Evolutionary conservation across 805 yeast genomes (phyloP).

Genomic region (Debaryomyces castellii): DNA sequence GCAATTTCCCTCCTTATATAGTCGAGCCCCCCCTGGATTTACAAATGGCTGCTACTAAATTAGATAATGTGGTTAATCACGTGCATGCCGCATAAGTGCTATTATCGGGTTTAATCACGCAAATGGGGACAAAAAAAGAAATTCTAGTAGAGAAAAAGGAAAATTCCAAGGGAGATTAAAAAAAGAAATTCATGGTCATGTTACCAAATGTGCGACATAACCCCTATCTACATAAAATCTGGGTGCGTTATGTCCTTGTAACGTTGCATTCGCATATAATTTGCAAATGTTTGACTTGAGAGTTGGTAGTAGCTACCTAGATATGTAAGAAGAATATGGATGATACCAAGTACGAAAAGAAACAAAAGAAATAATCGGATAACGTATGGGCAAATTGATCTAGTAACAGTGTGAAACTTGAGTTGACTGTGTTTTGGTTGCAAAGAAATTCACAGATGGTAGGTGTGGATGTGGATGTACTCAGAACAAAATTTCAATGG

Average conservation of each 20-base stretch:
- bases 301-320: background rate
- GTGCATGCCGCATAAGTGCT: background rate
- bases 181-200: constrained; percentile 1
- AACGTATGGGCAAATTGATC: too few relatives aligned
- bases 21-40: background rate
- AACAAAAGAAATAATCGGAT: too few relatives aligned
- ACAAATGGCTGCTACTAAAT: background rate
- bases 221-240: background rate
- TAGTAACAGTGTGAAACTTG: too few relatives aligned
- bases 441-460: too few relatives aligned
- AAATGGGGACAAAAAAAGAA: background rate
- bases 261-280: background rate
- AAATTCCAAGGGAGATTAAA: background rate
- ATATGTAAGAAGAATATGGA: too few relatives aligned
- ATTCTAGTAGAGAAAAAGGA: background rate
- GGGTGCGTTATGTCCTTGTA: too few relatives aligned
- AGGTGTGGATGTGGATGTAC: too few relatives aligned
- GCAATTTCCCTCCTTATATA: constrained; percentile 9
- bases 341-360: too few relatives aligned
- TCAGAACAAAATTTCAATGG: too few relatives aligned
- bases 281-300: background rate
- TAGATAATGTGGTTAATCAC: background rate
- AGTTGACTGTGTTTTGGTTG: too few relatives aligned
- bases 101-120: background rate
- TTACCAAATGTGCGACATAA: background rate